Evolutionary conservation across 108 stramenopile genomes (phyloP).

Genomic region (Mediolabrus comicus): DNA sequence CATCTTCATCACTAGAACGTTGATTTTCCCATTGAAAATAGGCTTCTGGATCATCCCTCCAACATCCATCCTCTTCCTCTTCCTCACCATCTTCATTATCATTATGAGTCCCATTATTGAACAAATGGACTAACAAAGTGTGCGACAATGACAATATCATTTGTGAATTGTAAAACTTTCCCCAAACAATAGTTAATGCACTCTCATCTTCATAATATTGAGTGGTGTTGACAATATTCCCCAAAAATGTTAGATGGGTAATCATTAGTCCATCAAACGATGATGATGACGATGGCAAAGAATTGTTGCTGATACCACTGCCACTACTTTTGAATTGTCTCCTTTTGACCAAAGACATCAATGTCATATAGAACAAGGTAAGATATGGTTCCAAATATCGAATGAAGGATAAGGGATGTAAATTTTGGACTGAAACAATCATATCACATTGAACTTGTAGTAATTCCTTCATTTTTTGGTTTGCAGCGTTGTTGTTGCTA

Average conservation of each 20-base stretch:
- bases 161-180: constrained; percentile 22
- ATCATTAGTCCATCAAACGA: constrained; percentile 8
- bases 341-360: constrained; percentile 5
- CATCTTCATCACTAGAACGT: constrained; percentile 33
- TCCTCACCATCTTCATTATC: constrained; percentile 7
- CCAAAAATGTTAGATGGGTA: constrained; percentile 19
- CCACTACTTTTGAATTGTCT: background rate
- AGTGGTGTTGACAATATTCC: constrained; percentile 5
- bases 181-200: constrained; percentile 5
- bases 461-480: constrained; percentile 13
- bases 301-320: background rate
- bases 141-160: constrained; percentile 10
- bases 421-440: constrained; percentile 23
- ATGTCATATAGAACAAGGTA: constrained; percentile 21
- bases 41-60: constrained; percentile 43
- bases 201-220: constrained; percentile 3
- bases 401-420: constrained; percentile 18
- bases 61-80: background rate
- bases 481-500: background rate
- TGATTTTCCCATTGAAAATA: constrained; percentile 30
- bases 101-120: constrained; percentile 19
- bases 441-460: constrained; percentile 24
- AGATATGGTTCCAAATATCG: constrained; percentile 34
- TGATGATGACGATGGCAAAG: no score
- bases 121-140: constrained; percentile 18